A percentile compares a stretch with the other conserved stretches of the same genome.
Conservation (phyloP, 2,329 filamentous ascomycete genomes). For the Canariomyces notabilis region DNA sequence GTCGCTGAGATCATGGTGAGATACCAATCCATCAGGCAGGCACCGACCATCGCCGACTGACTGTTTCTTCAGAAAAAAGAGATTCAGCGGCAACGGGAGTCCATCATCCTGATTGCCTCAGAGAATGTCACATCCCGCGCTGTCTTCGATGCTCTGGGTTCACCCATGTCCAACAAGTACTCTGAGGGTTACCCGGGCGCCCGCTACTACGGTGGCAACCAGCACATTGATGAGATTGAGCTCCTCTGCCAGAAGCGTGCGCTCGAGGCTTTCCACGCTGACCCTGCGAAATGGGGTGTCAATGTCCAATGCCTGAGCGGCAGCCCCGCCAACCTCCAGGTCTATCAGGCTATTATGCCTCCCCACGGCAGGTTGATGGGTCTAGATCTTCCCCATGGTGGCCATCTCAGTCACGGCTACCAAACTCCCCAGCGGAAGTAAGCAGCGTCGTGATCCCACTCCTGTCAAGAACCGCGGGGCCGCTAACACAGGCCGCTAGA, state of each 20-base stretch:
- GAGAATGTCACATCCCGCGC: constrained; percentile 99
- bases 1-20: constrained; percentile 94
- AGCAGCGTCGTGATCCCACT: constrained; percentile 28
- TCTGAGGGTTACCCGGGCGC: constrained; percentile 97
- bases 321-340: constrained; percentile 93
- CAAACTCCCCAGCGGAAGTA: constrained; percentile 91
- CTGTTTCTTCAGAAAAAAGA: constrained; percentile 65
- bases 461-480: neutral
- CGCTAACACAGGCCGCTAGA: constrained; percentile 34
- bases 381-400: constrained; percentile 88
- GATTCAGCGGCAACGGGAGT: constrained; percentile 95
- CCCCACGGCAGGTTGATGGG: constrained; percentile 97
- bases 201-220: constrained; percentile 98
- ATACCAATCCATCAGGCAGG: neutral
- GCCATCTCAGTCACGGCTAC: constrained; percentile 94
- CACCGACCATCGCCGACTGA: constrained; percentile 25
- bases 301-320: constrained; percentile 95
- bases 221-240: constrained; percentile 97
- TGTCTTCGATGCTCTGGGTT: constrained; percentile 95
- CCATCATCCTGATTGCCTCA: constrained; percentile 96
- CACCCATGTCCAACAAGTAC: constrained; percentile 98
- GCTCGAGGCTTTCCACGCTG: constrained; percentile 82
- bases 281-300: constrained; percentile 90
- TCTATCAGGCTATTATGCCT: constrained; percentile 96
- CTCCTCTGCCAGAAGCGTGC: constrained; percentile 91